Evolutionary conservation across 805 yeast genomes (phyloP).

Genomic region (Yamadazyma paraphyllophila): DNA sequence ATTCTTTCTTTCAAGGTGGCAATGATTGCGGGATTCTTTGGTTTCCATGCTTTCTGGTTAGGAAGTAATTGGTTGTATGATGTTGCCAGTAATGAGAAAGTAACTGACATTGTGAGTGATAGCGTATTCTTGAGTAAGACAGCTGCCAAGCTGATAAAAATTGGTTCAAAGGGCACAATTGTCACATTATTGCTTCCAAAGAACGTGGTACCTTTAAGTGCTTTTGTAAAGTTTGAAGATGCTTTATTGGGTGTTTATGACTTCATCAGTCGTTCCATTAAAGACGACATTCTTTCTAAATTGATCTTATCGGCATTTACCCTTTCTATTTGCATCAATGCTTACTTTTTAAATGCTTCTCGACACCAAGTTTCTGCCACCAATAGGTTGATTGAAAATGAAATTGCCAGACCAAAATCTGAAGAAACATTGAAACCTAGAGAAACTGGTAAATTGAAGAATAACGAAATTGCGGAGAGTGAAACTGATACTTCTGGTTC

Average conservation of each 20-base stretch:
- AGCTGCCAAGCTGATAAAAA: constrained; percentile 42
- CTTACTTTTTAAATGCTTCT: constrained; percentile 85
- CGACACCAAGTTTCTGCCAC: constrained; percentile 55
- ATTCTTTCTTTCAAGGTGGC: constrained; percentile 60
- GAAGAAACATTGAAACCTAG: not conserved
- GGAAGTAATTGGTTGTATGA: constrained; percentile 68
- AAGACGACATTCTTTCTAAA: constrained; percentile 79
- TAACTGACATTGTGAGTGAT: constrained; percentile 2
- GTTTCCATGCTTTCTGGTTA: constrained; percentile 64
- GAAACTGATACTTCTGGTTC: constrained; percentile 19
- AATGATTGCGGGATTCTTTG: constrained; percentile 56
- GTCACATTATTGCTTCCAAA: constrained; percentile 58
- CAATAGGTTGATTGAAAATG: constrained; percentile 39
- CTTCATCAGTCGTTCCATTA: constrained; percentile 62
- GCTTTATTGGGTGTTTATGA: constrained; percentile 49
- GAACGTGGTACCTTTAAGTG: constrained; percentile 56
- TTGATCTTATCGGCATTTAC: constrained; percentile 69
- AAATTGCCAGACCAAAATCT: constrained; percentile 30
- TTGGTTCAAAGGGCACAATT: constrained; percentile 50
- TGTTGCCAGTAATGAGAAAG: constrained; percentile 11
- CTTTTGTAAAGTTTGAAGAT: constrained; percentile 62
- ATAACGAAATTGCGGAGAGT: constrained; percentile 5
- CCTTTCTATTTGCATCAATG: constrained; percentile 74
- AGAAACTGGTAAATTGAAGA: not conserved
- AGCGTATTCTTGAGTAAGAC: constrained; percentile 33